A percentile compares a stretch with the other conserved stretches of the same genome.
These are phyloP conservation scores for Priceomyces haplophilus DNA, from an alignment of 805 yeast species.

Conservation along the genomic window DNA sequence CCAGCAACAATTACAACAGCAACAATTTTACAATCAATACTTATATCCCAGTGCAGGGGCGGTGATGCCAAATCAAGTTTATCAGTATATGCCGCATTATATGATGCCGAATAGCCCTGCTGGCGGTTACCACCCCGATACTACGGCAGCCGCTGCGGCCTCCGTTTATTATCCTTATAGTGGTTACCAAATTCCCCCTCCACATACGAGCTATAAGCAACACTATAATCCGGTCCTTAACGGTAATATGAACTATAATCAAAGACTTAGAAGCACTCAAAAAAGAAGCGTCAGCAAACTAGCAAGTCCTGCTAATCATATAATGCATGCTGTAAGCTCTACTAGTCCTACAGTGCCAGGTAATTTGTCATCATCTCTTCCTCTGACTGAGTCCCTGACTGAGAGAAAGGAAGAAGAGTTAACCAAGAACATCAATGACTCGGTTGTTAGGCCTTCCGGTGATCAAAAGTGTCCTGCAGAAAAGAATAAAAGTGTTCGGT, in stretches of 20 bases:
- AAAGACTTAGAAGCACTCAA: slow-evolving; percentile 1
- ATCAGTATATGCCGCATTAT: slow-evolving; percentile 12
- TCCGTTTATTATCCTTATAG: slow-evolving; percentile 3
- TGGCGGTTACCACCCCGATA: slow-evolving; percentile 2
- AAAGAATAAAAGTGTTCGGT: background rate
- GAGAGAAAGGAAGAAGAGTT: slow-evolving; percentile 1
- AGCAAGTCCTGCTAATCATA: background rate
- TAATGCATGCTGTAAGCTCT: background rate
- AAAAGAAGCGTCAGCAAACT: slow-evolving; percentile 3
- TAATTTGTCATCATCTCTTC: background rate
- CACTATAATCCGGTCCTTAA: background rate
- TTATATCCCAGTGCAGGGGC: slow-evolving; percentile 12
- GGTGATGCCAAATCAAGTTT: slow-evolving; percentile 13
- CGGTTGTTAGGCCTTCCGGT: background rate
- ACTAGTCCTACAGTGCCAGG: background rate
- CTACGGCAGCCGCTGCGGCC: background rate
- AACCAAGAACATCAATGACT: background rate
- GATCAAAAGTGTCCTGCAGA: background rate
- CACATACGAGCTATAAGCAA: slow-evolving; percentile 6
- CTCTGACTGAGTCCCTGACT: background rate
- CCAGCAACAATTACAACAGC: slow-evolving; percentile 11
- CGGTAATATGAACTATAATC: slow-evolving; percentile 3
- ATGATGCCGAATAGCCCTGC: slow-evolving; percentile 8
- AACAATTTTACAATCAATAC: slow-evolving; percentile 14
- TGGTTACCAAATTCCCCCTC: slow-evolving; percentile 9